Evolutionary conservation across 331 rosid species (phyloP), one percentile per base, ranked within the genome.

Genomic region (Prunus yedoensis): DNA sequence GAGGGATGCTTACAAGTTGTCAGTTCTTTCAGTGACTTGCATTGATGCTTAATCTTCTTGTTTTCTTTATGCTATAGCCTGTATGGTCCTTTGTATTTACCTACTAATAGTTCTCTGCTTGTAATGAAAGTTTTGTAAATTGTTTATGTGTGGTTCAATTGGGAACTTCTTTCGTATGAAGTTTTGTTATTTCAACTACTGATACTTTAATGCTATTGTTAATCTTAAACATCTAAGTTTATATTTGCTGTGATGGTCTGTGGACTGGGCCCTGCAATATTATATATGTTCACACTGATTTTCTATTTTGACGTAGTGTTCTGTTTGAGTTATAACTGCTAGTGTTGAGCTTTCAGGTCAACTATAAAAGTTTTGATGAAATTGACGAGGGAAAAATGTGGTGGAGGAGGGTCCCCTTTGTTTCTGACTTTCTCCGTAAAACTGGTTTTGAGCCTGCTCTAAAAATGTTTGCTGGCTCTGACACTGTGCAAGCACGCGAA

Each of bases 391-490:
- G 86, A 75, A 94, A 92, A 81, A 85, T 78, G 63, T 77, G 96
- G 96, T 92, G 96, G 98, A 88, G 93, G 91, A 87, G 71, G 79
- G 78, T 94, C 52, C 96, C 98, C 68, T 86, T 94, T 82, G 86
- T 94, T 75, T 85, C 92, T 41, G 91, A 94, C 60, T 88, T 94
- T 81, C 75, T 94, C 68, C 88, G 81, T 79, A 87, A 77, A 66
- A 80, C 86, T 50, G 95, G 91, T 80, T 80, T 94, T 79, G 95
- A 85, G 59, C 85, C 95, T 87, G 92, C 93, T 73, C 64, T 94
- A 72, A 78, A 76, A 83, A 86, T 52, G 85, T 74, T 86, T 76
- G 83, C 68, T 70, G 98, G 97, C 69, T 89, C 97, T 23, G 94
- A 94, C 69, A 80, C 96, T 45, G 95, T 94, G 60, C 95, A 89